Base-by-base conservation (phyloP, 176 grass and related monocot species). In the Raddia distichophylla region DNA sequence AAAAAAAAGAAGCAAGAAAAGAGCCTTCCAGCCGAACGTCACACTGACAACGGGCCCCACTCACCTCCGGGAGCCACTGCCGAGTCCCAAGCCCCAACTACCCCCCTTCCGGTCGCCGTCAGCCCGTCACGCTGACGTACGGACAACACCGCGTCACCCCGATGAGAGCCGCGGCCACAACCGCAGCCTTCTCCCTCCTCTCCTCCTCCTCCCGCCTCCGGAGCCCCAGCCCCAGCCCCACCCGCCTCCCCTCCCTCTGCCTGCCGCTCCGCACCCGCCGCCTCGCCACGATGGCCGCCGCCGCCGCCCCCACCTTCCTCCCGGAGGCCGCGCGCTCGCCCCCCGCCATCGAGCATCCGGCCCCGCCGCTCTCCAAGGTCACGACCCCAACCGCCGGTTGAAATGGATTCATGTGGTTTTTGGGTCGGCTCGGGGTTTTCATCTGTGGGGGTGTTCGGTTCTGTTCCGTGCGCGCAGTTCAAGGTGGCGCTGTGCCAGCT, bases 401-500 rank as follows among this genome's bases (percentile, higher is more conserved):
- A 13, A 4, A 6, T 60, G 54, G 6, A 77, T 60, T 48, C 3
- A 10, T n/a, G 4, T 32, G 6, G 17, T 19, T 60, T 40, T 18
- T 14, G 45, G 5, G 2, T 9, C 13, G 5, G 34, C 11, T 66
- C 7, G 7, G 64, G 20, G 5, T 34, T 65, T 65, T 80, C 49
- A 86, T 88, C 58, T 75, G 78, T 59, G 2, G 40, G 6, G 6
- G 33, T 10, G 22, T 2, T 37, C 37, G 27, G 9, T n/a, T 42
- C 49, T 17, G 32, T 67, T 76, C 60, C 79, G 52, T 64, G 86
- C 57, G 1, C 40, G 80, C 86, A 99, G 96, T 95, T 99, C 79
- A 95, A 91, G 76, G 92, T 99, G 82, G 96, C 93, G 20, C 76
- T 99, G 69, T 99, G 96, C 83, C 96, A 99, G 78, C 61, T 99